Evolutionary conservation across 805 yeast genomes (phyloP).

Genomic region (Kuraishia capsulata): DNA sequence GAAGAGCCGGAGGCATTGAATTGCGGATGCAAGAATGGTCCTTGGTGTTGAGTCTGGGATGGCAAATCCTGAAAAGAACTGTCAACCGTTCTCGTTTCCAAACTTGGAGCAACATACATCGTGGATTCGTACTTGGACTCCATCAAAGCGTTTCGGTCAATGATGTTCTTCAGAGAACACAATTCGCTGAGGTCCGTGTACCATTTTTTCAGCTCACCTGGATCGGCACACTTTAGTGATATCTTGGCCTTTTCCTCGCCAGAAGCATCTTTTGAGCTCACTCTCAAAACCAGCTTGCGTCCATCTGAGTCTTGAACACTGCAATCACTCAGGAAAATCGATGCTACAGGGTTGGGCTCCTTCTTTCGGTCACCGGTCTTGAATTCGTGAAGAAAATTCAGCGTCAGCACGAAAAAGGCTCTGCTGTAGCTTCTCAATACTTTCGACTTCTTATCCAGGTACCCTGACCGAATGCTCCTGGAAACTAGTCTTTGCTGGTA

Average conservation of each 20-base stretch:
- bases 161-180: slow-evolving; percentile 34
- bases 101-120: neutral
- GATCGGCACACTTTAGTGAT: slow-evolving; percentile 34
- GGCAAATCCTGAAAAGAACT: slow-evolving; percentile 1
- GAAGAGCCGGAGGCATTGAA: slow-evolving; percentile 8
- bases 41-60: neutral
- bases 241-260: slow-evolving; percentile 15
- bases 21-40: neutral
- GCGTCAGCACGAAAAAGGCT: slow-evolving; percentile 60
- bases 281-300: slow-evolving; percentile 28
- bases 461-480: slow-evolving; percentile 51
- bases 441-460: slow-evolving; percentile 51
- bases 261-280: slow-evolving; percentile 18
- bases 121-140: slow-evolving; percentile 4
- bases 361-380: slow-evolving; percentile 45
- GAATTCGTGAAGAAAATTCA: slow-evolving; percentile 61
- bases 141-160: slow-evolving; percentile 39
- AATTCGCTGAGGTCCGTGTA: slow-evolving; percentile 43
- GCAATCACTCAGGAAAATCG: slow-evolving; percentile 27
- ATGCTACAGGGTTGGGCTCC: slow-evolving; percentile 35
- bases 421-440: slow-evolving; percentile 49
- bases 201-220: slow-evolving; percentile 42
- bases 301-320: slow-evolving; percentile 24
- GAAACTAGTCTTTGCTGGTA: slow-evolving; percentile 41
- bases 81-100: slow-evolving; percentile 4